These are phyloP conservation scores for Dictyophora rubrovolvata DNA, from an alignment of 768 basidiomycete genomes.

Conservation along the genomic window DNA sequence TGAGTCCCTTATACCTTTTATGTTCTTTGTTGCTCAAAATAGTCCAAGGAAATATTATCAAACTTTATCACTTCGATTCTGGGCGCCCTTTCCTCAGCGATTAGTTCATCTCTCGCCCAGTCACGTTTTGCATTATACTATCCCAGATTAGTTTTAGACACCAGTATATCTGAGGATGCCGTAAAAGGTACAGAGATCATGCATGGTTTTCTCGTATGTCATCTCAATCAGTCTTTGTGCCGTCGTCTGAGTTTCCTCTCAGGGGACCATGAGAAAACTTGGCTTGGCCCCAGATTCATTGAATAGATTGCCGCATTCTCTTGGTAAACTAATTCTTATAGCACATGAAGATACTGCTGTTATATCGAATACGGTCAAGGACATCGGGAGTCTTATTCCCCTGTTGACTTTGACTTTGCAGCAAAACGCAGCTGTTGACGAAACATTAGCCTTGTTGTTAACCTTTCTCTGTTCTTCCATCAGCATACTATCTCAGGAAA, in stretches of 20 bases:
- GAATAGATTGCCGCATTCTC: background rate
- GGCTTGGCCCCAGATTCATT: slow-evolving; percentile 16
- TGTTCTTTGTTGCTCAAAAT: background rate
- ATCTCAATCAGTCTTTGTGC: background rate
- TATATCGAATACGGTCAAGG: slow-evolving; percentile 25
- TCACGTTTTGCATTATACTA: slow-evolving; percentile 35
- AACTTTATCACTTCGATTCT: slow-evolving; percentile 26
- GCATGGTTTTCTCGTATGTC: slow-evolving; percentile 30
- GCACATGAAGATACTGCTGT: slow-evolving; percentile 14
- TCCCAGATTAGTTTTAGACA: slow-evolving; percentile 33
- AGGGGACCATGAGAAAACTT: slow-evolving; percentile 27
- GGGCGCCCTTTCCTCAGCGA: slow-evolving; percentile 25
- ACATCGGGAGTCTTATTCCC: slow-evolving; percentile 10
- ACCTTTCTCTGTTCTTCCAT: slow-evolving; percentile 15
- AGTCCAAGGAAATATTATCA: background rate
- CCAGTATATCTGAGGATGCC: slow-evolving; percentile 25
- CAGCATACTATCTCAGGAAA: slow-evolving; percentile 30
- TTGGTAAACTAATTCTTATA: slow-evolving; percentile 19
- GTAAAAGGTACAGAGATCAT: slow-evolving; percentile 31
- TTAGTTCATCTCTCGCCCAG: slow-evolving; percentile 36
- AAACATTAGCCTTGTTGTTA: slow-evolving; percentile 49
- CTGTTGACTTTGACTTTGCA: slow-evolving; percentile 40
- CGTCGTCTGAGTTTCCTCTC: background rate
- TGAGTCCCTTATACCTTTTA: background rate
- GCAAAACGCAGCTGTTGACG: slow-evolving; percentile 44